Percentiles rank a stretch among this genome's conserved stretches.
Evolutionary conservation across 768 basidiomycete genomes (phyloP).

Genomic region (Crassisporium funariophilum): DNA sequence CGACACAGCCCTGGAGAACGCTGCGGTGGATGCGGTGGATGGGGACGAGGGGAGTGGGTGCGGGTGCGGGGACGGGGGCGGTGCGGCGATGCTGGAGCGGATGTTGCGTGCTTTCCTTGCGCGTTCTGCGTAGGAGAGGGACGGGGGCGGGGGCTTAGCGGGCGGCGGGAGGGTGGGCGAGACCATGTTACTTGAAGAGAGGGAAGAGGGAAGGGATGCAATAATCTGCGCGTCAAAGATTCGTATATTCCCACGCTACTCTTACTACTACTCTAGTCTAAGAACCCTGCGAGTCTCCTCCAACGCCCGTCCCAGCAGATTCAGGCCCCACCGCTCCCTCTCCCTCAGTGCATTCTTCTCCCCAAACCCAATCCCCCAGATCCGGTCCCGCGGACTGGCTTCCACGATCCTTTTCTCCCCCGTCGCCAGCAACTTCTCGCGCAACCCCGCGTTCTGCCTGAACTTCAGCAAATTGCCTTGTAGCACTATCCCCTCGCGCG

Average conservation of each 20-base stretch:
- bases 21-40: conserved; percentile 3
- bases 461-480: conserved; percentile 61
- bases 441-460: conserved; percentile 45
- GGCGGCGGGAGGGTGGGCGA: conserved; percentile 25
- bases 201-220: too few species aligned
- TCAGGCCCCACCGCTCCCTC: conserved; percentile 54
- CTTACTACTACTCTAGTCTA: conserved; percentile 26
- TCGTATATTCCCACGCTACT: conserved; percentile 23
- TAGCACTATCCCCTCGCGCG: conserved; percentile 51
- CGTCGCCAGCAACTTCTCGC: conserved; percentile 44
- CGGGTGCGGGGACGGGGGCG: too few species aligned
- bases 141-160: too few species aligned
- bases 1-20: too few species aligned
- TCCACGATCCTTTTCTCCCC: conserved; percentile 53
- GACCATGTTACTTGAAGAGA: too few species aligned
- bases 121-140: conserved; percentile 60
- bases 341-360: conserved; percentile 47
- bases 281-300: conserved; percentile 40
- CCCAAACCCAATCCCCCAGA: conserved; percentile 66
- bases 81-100: conserved; percentile 29
- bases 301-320: conserved; percentile 55
- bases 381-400: conserved; percentile 58
- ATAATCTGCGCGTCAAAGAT: too few species aligned
- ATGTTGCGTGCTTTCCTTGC: conserved; percentile 50
- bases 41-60: conserved; percentile 10